A percentile compares a stretch with the other conserved stretches of the same genome.
Evolutionary conservation across 441 rosid species (phyloP).

Genomic region (Pelargonium citronellum): DNA sequence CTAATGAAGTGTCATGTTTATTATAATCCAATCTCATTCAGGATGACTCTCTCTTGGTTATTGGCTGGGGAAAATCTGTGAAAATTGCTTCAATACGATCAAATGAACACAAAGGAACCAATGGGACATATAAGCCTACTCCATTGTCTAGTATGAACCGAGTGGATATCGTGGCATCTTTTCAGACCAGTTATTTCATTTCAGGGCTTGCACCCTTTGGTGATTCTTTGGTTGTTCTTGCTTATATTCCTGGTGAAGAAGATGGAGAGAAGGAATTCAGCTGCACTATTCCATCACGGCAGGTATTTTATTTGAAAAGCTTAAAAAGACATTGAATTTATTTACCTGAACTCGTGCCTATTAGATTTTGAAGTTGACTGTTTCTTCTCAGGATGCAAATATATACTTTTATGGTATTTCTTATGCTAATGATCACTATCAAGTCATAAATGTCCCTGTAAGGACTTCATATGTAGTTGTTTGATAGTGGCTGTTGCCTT

Average conservation of each 20-base stretch:
- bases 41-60: slow-evolving; percentile 88
- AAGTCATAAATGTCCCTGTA: not conserved
- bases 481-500: not conserved
- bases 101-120: slow-evolving; percentile 49
- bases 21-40: slow-evolving; percentile 27
- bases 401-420: not conserved
- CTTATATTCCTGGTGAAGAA: slow-evolving; percentile 81
- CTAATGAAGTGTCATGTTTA: slow-evolving; percentile 12
- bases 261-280: slow-evolving; percentile 77
- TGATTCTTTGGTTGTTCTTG: slow-evolving; percentile 94
- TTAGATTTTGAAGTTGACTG: slow-evolving; percentile 2
- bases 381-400: not conserved
- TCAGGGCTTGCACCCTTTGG: slow-evolving; percentile 99
- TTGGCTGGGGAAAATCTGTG: slow-evolving; percentile 94
- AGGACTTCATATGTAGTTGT: not conserved
- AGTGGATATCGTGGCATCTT: slow-evolving; percentile 96
- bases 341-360: not conserved
- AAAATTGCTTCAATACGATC: slow-evolving; percentile 80
- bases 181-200: slow-evolving; percentile 93
- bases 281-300: slow-evolving; percentile 64
- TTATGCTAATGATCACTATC: not conserved
- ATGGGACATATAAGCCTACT: slow-evolving; percentile 57
- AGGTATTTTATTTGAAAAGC: slow-evolving; percentile 43
- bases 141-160: slow-evolving; percentile 58
- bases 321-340: not conserved